Conservation (phyloP, 208 protist genomes). For the Leptomonas seymouri region DNA sequence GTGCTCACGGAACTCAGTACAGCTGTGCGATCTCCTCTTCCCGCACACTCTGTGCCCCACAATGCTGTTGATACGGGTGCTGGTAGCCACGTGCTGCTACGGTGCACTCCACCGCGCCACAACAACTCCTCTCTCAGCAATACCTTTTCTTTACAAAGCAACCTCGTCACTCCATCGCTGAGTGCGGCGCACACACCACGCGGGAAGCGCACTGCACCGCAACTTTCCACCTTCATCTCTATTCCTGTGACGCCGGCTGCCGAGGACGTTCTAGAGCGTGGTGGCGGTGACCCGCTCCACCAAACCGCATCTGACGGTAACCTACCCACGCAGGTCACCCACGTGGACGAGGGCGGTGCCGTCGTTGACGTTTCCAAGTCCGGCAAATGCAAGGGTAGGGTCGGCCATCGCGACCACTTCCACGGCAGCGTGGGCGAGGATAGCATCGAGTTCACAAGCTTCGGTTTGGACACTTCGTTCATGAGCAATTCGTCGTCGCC, state of each 20-base stretch:
- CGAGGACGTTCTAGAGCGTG: neutral
- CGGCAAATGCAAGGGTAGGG: constrained; percentile 2
- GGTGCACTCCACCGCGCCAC: neutral
- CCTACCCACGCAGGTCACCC: neutral
- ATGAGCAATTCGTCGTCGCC: constrained; percentile 30
- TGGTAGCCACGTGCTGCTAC: neutral
- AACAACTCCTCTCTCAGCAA: constrained; percentile 21
- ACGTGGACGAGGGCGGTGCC: constrained; percentile 6
- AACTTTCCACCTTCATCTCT: constrained; percentile 13
- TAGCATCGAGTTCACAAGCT: constrained; percentile 43
- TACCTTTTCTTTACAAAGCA: constrained; percentile 18
- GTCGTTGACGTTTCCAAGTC: constrained; percentile 18
- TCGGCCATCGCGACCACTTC: constrained; percentile 9
- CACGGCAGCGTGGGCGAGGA: constrained; percentile 22
- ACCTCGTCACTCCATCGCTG: constrained; percentile 8
- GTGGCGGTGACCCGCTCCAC: constrained; percentile 7
- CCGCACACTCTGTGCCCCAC: neutral
- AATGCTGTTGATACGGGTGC: neutral
- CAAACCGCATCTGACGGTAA: neutral
- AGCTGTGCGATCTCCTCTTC: neutral
- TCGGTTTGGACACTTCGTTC: constrained; percentile 53
- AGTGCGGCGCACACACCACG: constrained; percentile 22
- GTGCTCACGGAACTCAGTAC: neutral
- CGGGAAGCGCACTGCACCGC: neutral
- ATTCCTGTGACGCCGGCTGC: constrained; percentile 12